A percentile compares a stretch with the other conserved stretches of the same genome.
Conservation (phyloP, 352 stramenopile genomes). For the Phytophthora rubi region DNA sequence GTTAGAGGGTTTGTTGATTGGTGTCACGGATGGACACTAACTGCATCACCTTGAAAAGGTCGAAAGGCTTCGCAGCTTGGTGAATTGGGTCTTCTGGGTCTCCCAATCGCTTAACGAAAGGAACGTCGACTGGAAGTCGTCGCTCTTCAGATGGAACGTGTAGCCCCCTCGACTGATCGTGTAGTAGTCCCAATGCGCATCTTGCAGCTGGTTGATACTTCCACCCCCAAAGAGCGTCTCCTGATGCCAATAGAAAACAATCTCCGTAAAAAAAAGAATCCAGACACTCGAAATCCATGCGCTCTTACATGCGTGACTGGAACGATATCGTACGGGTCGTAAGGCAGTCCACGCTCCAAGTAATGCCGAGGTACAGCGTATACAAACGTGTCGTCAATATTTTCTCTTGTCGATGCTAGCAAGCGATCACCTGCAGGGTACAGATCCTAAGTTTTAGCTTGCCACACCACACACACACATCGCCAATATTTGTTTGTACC, state of each 20-base stretch:
- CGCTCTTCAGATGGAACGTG: slow-evolving; percentile 65
- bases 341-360: slow-evolving; percentile 47
- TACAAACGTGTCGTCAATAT: slow-evolving; percentile 55
- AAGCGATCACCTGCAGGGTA: slow-evolving; percentile 17
- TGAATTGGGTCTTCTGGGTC: slow-evolving; percentile 54
- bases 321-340: slow-evolving; percentile 77
- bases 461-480: background rate
- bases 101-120: slow-evolving; percentile 59
- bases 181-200: slow-evolving; percentile 71
- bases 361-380: slow-evolving; percentile 72
- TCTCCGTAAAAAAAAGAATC: background rate
- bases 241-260: slow-evolving; percentile 5
- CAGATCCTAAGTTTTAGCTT: background rate
- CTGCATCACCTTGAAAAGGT: slow-evolving; percentile 60
- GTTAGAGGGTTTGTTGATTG: background rate
- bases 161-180: slow-evolving; percentile 63
- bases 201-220: slow-evolving; percentile 33
- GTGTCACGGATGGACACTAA: background rate
- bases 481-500: slow-evolving; percentile 16
- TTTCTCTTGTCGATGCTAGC: slow-evolving; percentile 25
- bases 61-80: slow-evolving; percentile 29
- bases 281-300: background rate
- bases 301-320: slow-evolving; percentile 59
- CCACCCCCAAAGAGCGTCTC: slow-evolving; percentile 33
- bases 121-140: slow-evolving; percentile 53